Conservation (phyloP, 495 filamentous ascomycete species). For the Penicillium ochrochloron region DNA sequence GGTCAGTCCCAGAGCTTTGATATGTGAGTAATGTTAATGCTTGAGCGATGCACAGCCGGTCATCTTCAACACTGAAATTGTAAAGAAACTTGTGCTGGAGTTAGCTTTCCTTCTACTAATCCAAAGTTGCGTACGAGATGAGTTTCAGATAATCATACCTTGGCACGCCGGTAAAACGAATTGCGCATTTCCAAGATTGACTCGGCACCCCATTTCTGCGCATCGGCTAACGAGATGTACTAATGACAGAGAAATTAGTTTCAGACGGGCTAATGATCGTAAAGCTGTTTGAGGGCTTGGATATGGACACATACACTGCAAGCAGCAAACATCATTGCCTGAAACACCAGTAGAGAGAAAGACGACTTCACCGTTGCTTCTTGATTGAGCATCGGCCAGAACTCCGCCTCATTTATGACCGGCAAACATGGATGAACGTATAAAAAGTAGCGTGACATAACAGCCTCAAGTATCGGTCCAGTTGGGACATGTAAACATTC, state of each 20-base stretch:
- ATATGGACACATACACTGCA: conserved; percentile 6
- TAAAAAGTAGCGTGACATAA: conserved; percentile 1
- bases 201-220: conserved; percentile 1
- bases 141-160: background rate
- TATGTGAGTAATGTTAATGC: conserved; percentile 4
- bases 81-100: background rate
- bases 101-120: background rate
- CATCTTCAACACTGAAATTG: conserved; percentile 6
- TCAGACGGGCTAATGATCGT: background rate
- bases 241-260: background rate
- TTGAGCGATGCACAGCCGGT: background rate
- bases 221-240: conserved; percentile 7
- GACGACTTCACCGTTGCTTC: background rate
- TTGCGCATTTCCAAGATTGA: conserved; percentile 9
- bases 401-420: conserved; percentile 7
- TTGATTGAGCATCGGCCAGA: background rate
- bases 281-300: background rate
- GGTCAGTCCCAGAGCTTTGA: background rate
- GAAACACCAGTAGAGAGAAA: conserved; percentile 4
- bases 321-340: conserved; percentile 7
- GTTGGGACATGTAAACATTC: background rate
- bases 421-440: conserved; percentile 11
- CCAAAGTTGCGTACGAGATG: background rate
- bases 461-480: background rate
- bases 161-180: conserved; percentile 7